Percentiles rank a stretch among this genome's conserved stretches.
Evolutionary conservation across 2,329 filamentous ascomycete species (phyloP).

Genomic region (Xylariaceae sp.): DNA sequence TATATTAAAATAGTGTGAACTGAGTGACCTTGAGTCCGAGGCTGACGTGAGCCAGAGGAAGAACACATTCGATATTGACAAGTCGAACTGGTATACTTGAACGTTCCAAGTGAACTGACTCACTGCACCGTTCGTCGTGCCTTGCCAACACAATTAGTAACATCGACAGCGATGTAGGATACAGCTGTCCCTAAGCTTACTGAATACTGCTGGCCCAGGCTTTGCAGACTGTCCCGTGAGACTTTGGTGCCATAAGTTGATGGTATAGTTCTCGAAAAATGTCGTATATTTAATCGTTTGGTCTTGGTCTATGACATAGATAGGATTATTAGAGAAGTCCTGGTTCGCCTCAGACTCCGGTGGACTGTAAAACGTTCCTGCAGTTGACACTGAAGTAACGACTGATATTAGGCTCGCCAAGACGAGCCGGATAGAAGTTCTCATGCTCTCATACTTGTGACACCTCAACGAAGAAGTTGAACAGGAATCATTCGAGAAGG

Average conservation of each 20-base stretch:
- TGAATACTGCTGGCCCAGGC: constrained; percentile 15
- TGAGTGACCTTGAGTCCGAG: neutral
- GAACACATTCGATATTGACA: constrained; percentile 12
- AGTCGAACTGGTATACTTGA: constrained; percentile 15
- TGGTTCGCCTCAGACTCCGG: constrained; percentile 1
- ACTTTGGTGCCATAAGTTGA: constrained; percentile 27
- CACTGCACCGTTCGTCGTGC: constrained; percentile 7
- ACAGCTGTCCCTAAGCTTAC: constrained; percentile 1
- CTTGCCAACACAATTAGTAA: constrained; percentile 4
- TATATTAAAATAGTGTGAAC: constrained; percentile 20
- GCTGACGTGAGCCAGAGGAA: constrained; percentile 12
- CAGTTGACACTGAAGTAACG: neutral
- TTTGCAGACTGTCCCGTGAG: constrained; percentile 6
- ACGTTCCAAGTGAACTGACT: constrained; percentile 21
- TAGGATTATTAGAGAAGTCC: constrained; percentile 10
- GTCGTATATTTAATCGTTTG: constrained; percentile 25
- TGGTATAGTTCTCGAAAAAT: constrained; percentile 21
- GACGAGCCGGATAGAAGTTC: too few relatives aligned
- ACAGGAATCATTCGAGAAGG: too few relatives aligned
- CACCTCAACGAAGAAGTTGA: too few relatives aligned
- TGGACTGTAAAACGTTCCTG: constrained; percentile 16
- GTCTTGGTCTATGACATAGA: constrained; percentile 9
- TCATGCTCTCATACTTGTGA: too few relatives aligned
- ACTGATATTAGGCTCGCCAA: neutral
- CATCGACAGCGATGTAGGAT: neutral